Conservation (phyloP, 768 basidiomycete genomes). For the Pluteus cervinus region DNA sequence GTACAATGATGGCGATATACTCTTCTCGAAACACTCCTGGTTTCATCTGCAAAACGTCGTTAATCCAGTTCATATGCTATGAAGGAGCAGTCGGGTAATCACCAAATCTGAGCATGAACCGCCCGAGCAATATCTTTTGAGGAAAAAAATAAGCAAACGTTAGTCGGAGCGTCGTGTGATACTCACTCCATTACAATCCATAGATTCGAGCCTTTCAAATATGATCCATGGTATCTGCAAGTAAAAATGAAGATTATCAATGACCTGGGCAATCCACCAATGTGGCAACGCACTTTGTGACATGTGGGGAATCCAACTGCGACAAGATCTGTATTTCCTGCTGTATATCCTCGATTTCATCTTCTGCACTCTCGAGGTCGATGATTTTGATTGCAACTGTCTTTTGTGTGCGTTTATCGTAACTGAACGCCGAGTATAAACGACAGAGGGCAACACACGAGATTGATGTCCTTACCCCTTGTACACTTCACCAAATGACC, state of each 20-base stretch:
- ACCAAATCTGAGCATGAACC: conserved; percentile 98
- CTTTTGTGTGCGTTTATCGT: conserved; percentile 91
- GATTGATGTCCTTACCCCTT: conserved; percentile 64
- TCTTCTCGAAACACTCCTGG: conserved; percentile 97
- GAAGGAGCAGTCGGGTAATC: conserved; percentile 18
- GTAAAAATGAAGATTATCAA: conserved; percentile 11
- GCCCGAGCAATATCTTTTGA: conserved; percentile 97
- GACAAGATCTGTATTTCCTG: conserved; percentile 98
- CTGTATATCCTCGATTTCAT: conserved; percentile 99
- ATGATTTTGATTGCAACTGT: conserved; percentile 99
- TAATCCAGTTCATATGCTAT: conserved; percentile 12
- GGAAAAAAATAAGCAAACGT: conserved; percentile 7
- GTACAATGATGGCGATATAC: conserved; percentile 95
- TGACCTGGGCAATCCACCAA: conserved; percentile 3
- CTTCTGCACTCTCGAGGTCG: conserved; percentile 97
- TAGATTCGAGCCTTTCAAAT: conserved; percentile 88
- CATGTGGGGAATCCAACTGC: conserved; percentile 91
- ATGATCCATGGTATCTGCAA: conserved; percentile 88
- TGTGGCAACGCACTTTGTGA: conserved; percentile 72
- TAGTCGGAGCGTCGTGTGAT: background rate
- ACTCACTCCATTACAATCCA: conserved; percentile 99
- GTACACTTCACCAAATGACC: conserved; percentile 99
- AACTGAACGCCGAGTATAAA: conserved; percentile 40
- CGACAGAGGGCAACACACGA: conserved; percentile 11
- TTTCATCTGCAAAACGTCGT: conserved; percentile 70